Conservation (phyloP, 1,284 basidiomycete species). For the Irpex lacteus region DNA sequence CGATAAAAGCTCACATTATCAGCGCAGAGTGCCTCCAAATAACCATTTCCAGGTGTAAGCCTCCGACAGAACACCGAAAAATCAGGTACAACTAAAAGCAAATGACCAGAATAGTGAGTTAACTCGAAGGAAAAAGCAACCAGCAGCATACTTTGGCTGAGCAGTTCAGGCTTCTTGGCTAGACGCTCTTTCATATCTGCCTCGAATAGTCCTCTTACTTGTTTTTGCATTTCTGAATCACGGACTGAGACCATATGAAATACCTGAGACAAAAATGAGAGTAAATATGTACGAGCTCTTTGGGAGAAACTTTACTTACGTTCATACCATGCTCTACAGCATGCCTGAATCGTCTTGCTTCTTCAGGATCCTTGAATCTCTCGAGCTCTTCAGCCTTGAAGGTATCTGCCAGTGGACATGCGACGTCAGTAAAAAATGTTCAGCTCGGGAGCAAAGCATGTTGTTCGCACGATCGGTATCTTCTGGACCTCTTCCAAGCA, state of each 20-base stretch:
- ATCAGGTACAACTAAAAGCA: constrained; percentile 46
- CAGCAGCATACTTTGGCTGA: constrained; percentile 43
- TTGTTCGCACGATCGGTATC: constrained; percentile 38
- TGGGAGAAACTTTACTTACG: constrained; percentile 30
- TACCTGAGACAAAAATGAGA: constrained; percentile 29
- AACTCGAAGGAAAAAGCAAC: background rate
- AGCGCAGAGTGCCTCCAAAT: constrained; percentile 58
- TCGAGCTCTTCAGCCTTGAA: constrained; percentile 55
- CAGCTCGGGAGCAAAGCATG: constrained; percentile 12
- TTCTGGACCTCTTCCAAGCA: constrained; percentile 34
- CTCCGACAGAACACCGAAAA: constrained; percentile 52
- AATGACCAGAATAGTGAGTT: background rate
- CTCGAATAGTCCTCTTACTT: constrained; percentile 38
- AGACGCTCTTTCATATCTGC: constrained; percentile 50
- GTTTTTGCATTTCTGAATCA: constrained; percentile 40
- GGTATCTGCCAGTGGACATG: constrained; percentile 28
- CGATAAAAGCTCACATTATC: constrained; percentile 43
- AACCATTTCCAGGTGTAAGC: constrained; percentile 62
- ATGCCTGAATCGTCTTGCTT: constrained; percentile 48
- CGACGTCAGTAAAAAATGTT: background rate
- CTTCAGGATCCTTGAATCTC: constrained; percentile 44
- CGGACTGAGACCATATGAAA: constrained; percentile 43
- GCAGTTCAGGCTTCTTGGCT: constrained; percentile 56
- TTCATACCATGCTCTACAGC: constrained; percentile 52
- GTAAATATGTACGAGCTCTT: background rate